These are phyloP conservation scores for Plasmodium berghei DNA, from an alignment of 169 alveolate genomes.

Conservation along the genomic window DNA sequence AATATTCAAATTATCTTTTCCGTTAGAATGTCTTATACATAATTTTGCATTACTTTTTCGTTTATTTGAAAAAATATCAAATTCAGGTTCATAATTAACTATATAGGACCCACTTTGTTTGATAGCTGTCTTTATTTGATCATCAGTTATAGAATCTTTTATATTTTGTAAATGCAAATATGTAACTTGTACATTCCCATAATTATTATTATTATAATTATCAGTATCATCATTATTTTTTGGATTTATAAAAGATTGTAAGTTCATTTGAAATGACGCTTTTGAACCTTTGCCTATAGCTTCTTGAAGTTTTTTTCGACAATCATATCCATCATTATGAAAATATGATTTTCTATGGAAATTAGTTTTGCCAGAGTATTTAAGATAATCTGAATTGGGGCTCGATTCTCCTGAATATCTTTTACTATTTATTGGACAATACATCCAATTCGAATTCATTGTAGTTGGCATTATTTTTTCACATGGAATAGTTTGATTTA, in stretches of 20 bases:
- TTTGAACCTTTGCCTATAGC: constrained; percentile 60
- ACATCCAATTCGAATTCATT: constrained; percentile 61
- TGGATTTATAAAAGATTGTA: constrained; percentile 49
- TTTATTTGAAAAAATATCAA: constrained; percentile 43
- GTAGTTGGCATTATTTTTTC: constrained; percentile 67
- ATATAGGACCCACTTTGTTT: constrained; percentile 45
- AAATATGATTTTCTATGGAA: constrained; percentile 62
- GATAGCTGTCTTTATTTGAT: constrained; percentile 40
- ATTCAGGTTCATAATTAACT: constrained; percentile 67
- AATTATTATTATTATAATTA: constrained; percentile 12
- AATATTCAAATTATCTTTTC: constrained; percentile 32
- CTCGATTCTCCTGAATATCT: constrained; percentile 18
- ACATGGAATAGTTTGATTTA: constrained; percentile 24
- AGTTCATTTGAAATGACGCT: constrained; percentile 30
- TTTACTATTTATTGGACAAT: constrained; percentile 27
- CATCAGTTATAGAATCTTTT: constrained; percentile 61
- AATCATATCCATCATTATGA: constrained; percentile 60
- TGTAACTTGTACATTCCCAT: constrained; percentile 17
- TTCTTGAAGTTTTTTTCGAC: constrained; percentile 39
- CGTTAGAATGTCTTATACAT: constrained; percentile 48
- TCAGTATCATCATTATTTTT: neutral
- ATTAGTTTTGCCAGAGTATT: constrained; percentile 25
- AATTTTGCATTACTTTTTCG: constrained; percentile 72
- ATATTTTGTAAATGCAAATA: constrained; percentile 30
- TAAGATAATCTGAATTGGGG: constrained; percentile 24